Conservation (phyloP, 106 monocot genomes). For the Dendrobium catenatum region DNA sequence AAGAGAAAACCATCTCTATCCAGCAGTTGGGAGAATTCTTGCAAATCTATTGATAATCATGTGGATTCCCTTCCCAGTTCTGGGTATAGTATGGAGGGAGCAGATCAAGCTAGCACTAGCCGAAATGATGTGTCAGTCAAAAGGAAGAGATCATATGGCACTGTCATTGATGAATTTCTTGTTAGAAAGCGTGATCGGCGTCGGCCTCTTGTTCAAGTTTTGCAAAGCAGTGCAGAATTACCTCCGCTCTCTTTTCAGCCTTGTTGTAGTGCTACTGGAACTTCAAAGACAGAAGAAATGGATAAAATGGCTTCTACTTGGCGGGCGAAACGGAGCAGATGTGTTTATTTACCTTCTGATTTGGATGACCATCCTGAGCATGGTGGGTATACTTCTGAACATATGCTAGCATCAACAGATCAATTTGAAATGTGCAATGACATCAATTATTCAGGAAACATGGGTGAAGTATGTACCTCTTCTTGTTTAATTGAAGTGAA, state of each 20-base stretch:
- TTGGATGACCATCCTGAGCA: slow-evolving; percentile 34
- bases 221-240: slow-evolving; percentile 69
- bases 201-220: slow-evolving; percentile 62
- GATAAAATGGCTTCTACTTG: slow-evolving; percentile 15
- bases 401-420: slow-evolving; percentile 22
- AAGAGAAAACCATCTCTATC: slow-evolving; percentile 43
- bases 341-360: slow-evolving; percentile 29
- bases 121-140: slow-evolving; percentile 24
- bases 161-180: slow-evolving; percentile 42
- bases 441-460: slow-evolving; percentile 18
- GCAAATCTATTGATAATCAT: slow-evolving; percentile 23
- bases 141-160: slow-evolving; percentile 48
- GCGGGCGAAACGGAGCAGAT: slow-evolving; percentile 31
- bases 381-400: slow-evolving; percentile 36
- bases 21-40: slow-evolving; percentile 27
- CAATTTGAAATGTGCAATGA: slow-evolving; percentile 23
- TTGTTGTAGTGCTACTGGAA: slow-evolving; percentile 12
- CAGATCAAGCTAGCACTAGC: slow-evolving; percentile 16
- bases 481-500: slow-evolving; percentile 16
- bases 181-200: slow-evolving; percentile 66
- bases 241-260: slow-evolving; percentile 19
- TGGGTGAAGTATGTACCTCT: slow-evolving; percentile 37
- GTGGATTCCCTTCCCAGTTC: slow-evolving; percentile 17
- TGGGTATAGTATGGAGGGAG: slow-evolving; percentile 11
- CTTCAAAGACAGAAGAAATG: slow-evolving; percentile 17